These are phyloP conservation scores for Dryas integrifolia DNA, from an alignment of 331 rosid genomes.

Conservation along the genomic window DNA sequence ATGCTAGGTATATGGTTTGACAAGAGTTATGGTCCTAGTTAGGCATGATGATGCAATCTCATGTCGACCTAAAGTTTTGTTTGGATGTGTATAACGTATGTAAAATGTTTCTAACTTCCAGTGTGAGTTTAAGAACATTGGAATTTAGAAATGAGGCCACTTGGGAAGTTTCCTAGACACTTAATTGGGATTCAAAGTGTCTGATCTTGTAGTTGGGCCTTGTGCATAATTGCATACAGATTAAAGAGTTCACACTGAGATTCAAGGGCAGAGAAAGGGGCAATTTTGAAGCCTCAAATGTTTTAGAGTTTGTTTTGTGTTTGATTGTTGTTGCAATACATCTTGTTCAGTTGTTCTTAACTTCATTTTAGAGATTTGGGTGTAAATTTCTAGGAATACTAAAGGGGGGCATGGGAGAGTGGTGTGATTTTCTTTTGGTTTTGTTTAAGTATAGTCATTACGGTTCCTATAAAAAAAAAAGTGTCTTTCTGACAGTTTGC, in stretches of 20 bases:
- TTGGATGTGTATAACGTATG: not conserved
- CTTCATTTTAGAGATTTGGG: slow-evolving; percentile 12
- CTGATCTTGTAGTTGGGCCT: slow-evolving; percentile 27
- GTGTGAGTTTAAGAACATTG: not conserved
- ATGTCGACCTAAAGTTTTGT: not conserved
- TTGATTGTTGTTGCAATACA: slow-evolving; percentile 22
- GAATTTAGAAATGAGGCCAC: not conserved
- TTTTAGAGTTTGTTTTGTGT: slow-evolving; percentile 16
- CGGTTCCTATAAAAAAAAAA: slow-evolving; percentile 18
- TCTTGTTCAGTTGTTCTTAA: not conserved
- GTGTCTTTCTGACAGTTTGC: not conserved
- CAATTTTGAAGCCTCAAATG: slow-evolving; percentile 19
- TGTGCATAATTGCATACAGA: slow-evolving; percentile 28
- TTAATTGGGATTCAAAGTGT: not conserved
- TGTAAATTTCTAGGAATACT: slow-evolving; percentile 27
- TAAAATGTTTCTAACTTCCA: not conserved
- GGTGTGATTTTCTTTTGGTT: slow-evolving; percentile 31
- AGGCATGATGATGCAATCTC: not conserved
- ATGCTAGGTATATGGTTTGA: not conserved
- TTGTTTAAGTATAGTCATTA: slow-evolving; percentile 1
- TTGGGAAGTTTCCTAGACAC: not conserved
- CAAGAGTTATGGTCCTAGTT: not conserved
- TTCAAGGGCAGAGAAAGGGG: slow-evolving; percentile 16
- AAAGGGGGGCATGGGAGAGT: slow-evolving; percentile 15
- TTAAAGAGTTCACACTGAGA: slow-evolving; percentile 2